These are phyloP conservation scores for Ceratobasidium sp. DNA, from an alignment of 1,284 basidiomycete species.

Conservation along the genomic window DNA sequence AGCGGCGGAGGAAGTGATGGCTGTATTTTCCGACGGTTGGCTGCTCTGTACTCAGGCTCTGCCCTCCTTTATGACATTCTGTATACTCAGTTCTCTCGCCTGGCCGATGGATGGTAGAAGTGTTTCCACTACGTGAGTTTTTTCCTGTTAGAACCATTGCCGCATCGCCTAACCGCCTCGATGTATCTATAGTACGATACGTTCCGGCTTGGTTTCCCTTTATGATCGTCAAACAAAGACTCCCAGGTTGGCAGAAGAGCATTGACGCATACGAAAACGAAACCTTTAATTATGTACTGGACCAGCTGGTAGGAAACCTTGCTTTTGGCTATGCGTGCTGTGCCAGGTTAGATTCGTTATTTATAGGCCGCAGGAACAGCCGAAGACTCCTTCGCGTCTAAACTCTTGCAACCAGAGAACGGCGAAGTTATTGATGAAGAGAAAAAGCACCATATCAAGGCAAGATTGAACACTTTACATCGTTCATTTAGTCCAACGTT, in stretches of 20 bases:
- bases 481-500: background rate
- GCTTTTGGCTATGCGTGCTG: no score
- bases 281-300: constrained; percentile 53
- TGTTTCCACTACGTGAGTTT: constrained; percentile 31
- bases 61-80: background rate
- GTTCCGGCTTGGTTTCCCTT: constrained; percentile 57
- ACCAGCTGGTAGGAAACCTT: constrained; percentile 51
- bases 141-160: background rate
- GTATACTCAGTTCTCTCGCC: constrained; percentile 9
- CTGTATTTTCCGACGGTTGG: constrained; percentile 27
- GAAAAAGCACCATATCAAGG: constrained; percentile 54
- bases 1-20: constrained; percentile 31
- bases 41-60: background rate
- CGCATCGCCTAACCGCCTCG: background rate
- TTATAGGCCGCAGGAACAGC: constrained; percentile 54
- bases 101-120: constrained; percentile 36
- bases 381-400: constrained; percentile 54
- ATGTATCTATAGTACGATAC: constrained; percentile 51
- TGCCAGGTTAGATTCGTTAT: background rate
- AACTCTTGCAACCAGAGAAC: constrained; percentile 51
- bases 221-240: constrained; percentile 53
- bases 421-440: constrained; percentile 48
- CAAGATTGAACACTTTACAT: constrained; percentile 12
- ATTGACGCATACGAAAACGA: constrained; percentile 52
- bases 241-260: constrained; percentile 49